A percentile compares a stretch with the other conserved stretches of the same genome.
Conservation (phyloP, 2,329 filamentous ascomycete species). For the Tympanopsis confertula region DNA sequence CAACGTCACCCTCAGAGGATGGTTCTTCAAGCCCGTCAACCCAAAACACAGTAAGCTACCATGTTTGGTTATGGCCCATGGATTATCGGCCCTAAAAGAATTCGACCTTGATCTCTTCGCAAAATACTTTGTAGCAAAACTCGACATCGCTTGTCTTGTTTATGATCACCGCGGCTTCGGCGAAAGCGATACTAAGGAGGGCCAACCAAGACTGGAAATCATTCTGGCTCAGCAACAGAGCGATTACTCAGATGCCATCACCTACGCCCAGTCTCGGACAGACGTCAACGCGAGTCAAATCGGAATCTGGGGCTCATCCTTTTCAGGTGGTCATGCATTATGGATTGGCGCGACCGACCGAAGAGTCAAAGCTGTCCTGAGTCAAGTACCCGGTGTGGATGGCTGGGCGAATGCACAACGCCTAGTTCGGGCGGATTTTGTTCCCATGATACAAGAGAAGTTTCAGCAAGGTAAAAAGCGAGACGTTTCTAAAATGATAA, state of each 20-base stretch:
- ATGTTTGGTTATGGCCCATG: slow-evolving; percentile 10
- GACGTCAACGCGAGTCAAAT: slow-evolving; percentile 18
- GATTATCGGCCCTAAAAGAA: slow-evolving; percentile 10
- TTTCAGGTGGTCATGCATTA: slow-evolving; percentile 25
- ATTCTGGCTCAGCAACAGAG: slow-evolving; percentile 14
- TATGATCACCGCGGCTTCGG: slow-evolving; percentile 22
- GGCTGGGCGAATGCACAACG: slow-evolving; percentile 20
- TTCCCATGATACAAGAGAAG: slow-evolving; percentile 12
- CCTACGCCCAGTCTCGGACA: slow-evolving; percentile 15
- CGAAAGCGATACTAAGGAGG: slow-evolving; percentile 12
- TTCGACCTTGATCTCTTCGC: slow-evolving; percentile 11
- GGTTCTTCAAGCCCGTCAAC: slow-evolving; percentile 11
- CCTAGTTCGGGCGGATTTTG: slow-evolving; percentile 17
- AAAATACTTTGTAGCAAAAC: slow-evolving; percentile 7
- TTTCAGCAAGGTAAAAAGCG: slow-evolving; percentile 2
- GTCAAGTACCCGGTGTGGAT: slow-evolving; percentile 21
- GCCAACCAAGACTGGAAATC: slow-evolving; percentile 17
- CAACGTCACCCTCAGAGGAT: slow-evolving; percentile 14
- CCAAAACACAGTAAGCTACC: slow-evolving; percentile 5
- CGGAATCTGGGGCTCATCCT: slow-evolving; percentile 22
- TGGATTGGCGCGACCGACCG: slow-evolving; percentile 22
- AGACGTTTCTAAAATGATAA: background rate
- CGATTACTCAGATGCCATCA: slow-evolving; percentile 24
- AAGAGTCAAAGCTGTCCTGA: slow-evolving; percentile 24
- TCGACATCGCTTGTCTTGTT: slow-evolving; percentile 14